Evolutionary conservation across 1,284 basidiomycete species (phyloP).

Genomic region (Sanghuangporus baumii): DNA sequence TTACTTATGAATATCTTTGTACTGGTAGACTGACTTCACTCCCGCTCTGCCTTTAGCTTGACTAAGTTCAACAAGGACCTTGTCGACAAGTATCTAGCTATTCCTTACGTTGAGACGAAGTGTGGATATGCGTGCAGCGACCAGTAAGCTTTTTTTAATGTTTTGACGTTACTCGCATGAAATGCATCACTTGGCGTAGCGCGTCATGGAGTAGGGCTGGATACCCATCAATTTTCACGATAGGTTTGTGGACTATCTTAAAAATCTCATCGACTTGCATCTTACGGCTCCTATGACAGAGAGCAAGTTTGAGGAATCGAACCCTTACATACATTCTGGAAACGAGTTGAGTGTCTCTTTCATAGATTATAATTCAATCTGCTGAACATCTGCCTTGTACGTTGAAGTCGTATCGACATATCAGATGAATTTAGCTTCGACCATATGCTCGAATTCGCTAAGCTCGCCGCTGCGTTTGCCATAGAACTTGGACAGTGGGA

Average conservation of each 20-base stretch:
- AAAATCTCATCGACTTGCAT: constrained; percentile 17
- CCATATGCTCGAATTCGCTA: constrained; percentile 86
- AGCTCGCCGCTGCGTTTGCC: constrained; percentile 81
- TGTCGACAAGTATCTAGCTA: constrained; percentile 73
- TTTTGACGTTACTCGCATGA: neutral
- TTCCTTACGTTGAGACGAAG: constrained; percentile 74
- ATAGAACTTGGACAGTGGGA: constrained; percentile 69
- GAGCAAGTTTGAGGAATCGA: constrained; percentile 67
- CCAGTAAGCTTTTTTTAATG: constrained; percentile 45
- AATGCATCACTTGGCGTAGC: constrained; percentile 33
- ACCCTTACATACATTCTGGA: constrained; percentile 77
- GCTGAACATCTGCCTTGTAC: neutral
- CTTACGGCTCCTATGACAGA: constrained; percentile 37
- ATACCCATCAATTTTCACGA: constrained; percentile 79
- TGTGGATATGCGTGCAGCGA: constrained; percentile 97
- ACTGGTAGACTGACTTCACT: constrained; percentile 10
- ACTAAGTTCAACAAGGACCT: constrained; percentile 77
- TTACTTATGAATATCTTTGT: neutral
- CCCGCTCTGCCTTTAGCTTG: constrained; percentile 38
- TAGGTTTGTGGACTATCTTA: constrained; percentile 43
- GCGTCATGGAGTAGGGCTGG: constrained; percentile 85
- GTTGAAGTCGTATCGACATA: constrained; percentile 68
- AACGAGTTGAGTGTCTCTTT: constrained; percentile 56
- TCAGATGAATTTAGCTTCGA: constrained; percentile 82
- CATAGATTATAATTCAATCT: constrained; percentile 5